These are phyloP conservation scores for Cryphonectria nitschkei DNA, from an alignment of 2,329 filamentous ascomycete genomes.

Conservation along the genomic window DNA sequence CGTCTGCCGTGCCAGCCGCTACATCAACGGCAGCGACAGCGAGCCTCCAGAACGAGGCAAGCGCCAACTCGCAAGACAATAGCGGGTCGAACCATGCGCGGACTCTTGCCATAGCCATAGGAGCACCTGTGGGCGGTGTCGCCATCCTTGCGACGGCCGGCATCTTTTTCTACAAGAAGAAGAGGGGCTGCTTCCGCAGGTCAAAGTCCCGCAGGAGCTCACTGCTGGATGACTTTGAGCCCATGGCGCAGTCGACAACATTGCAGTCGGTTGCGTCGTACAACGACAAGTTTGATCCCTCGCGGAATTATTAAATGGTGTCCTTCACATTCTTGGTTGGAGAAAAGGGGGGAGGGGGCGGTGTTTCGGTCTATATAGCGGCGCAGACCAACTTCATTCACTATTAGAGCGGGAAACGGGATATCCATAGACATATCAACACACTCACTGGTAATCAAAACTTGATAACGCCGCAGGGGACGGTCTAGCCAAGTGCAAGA, in stretches of 20 bases:
- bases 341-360: not conserved
- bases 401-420: not conserved
- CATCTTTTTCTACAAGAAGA: conserved; percentile 23
- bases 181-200: conserved; percentile 22
- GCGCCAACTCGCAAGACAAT: not conserved
- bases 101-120: conserved; percentile 25
- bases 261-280: not conserved
- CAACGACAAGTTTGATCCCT: conserved; percentile 25
- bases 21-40: not conserved
- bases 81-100: conserved; percentile 5
- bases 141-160: conserved; percentile 15
- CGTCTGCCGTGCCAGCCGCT: not conserved
- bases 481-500: not conserved
- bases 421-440: not conserved
- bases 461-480: not conserved
- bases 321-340: no score
- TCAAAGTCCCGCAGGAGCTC: conserved; percentile 11
- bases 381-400: not conserved
- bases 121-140: conserved; percentile 23
- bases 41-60: conserved; percentile 12
- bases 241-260: conserved; percentile 11
- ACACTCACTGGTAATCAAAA: not conserved
- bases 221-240: conserved; percentile 22
- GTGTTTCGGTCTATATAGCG: not conserved
- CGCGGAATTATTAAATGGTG: conserved; percentile 22